These are phyloP conservation scores for Aureobasidium mangrovei DNA, from an alignment of 2,329 filamentous ascomycete species.

Conservation along the genomic window DNA sequence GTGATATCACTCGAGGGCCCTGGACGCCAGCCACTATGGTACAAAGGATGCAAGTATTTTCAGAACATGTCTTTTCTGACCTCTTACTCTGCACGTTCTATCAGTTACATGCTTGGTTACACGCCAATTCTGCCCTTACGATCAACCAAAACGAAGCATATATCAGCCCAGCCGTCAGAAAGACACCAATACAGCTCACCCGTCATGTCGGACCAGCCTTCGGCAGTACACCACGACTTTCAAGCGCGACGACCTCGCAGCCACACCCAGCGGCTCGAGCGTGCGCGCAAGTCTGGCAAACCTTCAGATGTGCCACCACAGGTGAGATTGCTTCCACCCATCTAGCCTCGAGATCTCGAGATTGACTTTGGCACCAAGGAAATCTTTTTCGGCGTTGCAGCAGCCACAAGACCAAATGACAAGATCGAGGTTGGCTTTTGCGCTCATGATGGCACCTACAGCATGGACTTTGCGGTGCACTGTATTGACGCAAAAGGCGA, in stretches of 20 bases:
- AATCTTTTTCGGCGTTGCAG: conserved; percentile 56
- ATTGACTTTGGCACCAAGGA: background rate
- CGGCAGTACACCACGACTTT: background rate
- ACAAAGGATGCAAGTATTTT: too few relatives aligned
- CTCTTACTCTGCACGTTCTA: too few relatives aligned
- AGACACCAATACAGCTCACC: background rate
- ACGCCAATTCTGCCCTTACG: too few relatives aligned
- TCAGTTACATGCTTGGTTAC: too few relatives aligned
- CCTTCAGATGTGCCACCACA: background rate
- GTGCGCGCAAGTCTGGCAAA: background rate
- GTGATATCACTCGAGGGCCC: too few relatives aligned
- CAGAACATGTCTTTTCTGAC: too few relatives aligned
- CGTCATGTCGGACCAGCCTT: background rate
- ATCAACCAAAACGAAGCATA: too few relatives aligned
- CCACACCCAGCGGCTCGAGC: background rate
- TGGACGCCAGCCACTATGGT: too few relatives aligned
- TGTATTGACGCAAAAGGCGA: conserved; percentile 32
- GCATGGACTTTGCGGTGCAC: conserved; percentile 61
- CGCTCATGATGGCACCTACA: conserved; percentile 65
- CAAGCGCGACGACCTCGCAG: background rate
- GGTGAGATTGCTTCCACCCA: background rate
- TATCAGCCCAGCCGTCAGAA: background rate
- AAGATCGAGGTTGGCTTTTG: conserved; percentile 54
- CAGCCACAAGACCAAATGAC: conserved; percentile 40
- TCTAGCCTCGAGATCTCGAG: background rate